Evolutionary conservation across 108 stramenopile species (phyloP), one percentile per base, ranked within the genome.

Genomic region (Schizochytrium sp.): DNA sequence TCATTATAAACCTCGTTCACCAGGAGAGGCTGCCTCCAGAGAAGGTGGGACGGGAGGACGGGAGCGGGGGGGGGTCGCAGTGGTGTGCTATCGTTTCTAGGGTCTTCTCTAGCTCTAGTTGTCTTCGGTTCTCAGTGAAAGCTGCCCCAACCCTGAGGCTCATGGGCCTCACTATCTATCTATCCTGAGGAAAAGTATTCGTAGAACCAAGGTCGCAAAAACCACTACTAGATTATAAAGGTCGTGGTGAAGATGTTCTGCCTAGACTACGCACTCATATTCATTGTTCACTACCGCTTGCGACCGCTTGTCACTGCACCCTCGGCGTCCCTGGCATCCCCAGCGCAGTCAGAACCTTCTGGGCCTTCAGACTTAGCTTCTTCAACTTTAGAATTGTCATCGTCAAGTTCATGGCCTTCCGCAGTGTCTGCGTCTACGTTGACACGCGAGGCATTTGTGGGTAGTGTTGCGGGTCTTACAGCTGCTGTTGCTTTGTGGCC

Each of bases 221-320:
- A 28, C 28, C 28, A 28, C 28, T 28, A 28, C 28, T 28, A 28
- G 0, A 28, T 28, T 28, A n/a, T n/a, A n/a, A 28, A 28, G 64
- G 64, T 44, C 42, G 64, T 44, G 64, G 64, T 44, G 64, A 44
- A 8, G 42, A 69, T 69, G 64, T 69, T 69, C 64, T 69, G 64
- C 64, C 64, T 69, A 38, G 64, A 69, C 64, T 69, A 13, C 64
- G 64, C 15, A 8, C 64, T 69, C 64, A 44, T 44, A 7, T 69
- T 69, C 64, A 1, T 44, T 38, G 64, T 15, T 38, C 64, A 69
- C 64, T 7, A 15, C 64, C 0, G 40, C 28, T 44, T 69, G 64
- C 28, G 59, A 17, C 19, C 19, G 19, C 28, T n/a, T 17, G 19
- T 17, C 59, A 17, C 59, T n/a, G 59, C 59, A n/a, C 19, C 59